Percentiles rank a stretch among this genome's conserved stretches.
phyloP scores from a whole-genome alignment of 805 yeast species.

The Kodamaea jinghongensis region DNA sequence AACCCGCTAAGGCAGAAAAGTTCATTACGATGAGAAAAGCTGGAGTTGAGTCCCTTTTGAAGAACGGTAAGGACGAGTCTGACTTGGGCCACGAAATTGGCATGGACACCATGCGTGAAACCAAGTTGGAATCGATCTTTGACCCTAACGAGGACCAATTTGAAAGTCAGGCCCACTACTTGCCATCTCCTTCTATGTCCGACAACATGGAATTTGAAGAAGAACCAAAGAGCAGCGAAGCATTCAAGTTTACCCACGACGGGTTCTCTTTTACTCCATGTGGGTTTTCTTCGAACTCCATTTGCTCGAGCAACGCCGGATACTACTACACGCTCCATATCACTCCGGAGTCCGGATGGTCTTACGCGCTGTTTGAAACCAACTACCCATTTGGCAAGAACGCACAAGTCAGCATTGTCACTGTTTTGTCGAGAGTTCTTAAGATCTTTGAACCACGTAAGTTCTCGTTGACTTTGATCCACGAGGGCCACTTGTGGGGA shows the following conservation, averaged over 20 bases:
- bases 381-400: slow-evolving; percentile 56
- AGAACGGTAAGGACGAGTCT: slow-evolving; percentile 48
- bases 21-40: slow-evolving; percentile 57
- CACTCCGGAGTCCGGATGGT: slow-evolving; percentile 92
- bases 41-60: slow-evolving; percentile 36
- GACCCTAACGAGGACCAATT: slow-evolving; percentile 7
- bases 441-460: slow-evolving; percentile 69
- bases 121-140: slow-evolving; percentile 63
- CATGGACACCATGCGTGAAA: slow-evolving; percentile 55
- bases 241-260: slow-evolving; percentile 56
- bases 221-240: slow-evolving; percentile 7
- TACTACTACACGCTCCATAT: slow-evolving; percentile 82
- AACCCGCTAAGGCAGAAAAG: slow-evolving; percentile 50
- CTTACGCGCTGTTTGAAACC: slow-evolving; percentile 94
- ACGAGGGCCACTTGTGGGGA: slow-evolving; percentile 10
- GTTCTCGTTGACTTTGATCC: slow-evolving; percentile 53
- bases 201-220: slow-evolving; percentile 26
- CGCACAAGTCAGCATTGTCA: slow-evolving; percentile 42
- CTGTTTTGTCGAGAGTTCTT: slow-evolving; percentile 60
- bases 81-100: slow-evolving; percentile 84
- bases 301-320: slow-evolving; percentile 47
- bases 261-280: slow-evolving; percentile 92
- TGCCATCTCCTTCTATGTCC: slow-evolving; percentile 36
- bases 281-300: slow-evolving; percentile 88
- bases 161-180: slow-evolving; percentile 12